Conservation (phyloP, 2,329 filamentous ascomycete genomes). For the Pyrenophora teres region DNA sequence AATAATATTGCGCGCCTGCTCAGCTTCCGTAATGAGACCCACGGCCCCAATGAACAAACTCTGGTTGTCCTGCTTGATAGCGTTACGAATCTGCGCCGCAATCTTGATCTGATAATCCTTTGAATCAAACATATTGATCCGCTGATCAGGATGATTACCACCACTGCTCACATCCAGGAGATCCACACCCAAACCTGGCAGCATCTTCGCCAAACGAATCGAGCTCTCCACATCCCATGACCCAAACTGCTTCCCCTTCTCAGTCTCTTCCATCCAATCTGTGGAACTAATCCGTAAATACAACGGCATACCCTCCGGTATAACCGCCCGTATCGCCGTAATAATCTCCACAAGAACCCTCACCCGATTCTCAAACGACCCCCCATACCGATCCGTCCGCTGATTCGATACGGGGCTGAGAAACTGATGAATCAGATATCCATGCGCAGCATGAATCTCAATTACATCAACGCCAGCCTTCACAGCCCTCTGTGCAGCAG, state of each 20-base stretch:
- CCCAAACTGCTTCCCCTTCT: constrained; percentile 34
- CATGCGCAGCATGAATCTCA: constrained; percentile 53
- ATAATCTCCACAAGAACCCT: constrained; percentile 50
- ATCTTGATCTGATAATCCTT: constrained; percentile 58
- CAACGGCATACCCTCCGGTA: constrained; percentile 43
- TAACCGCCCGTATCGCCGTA: constrained; percentile 39
- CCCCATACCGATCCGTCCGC: constrained; percentile 51
- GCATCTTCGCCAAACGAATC: constrained; percentile 47
- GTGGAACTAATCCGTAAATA: constrained; percentile 45
- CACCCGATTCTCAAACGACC: constrained; percentile 48
- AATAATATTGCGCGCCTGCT: constrained; percentile 56
- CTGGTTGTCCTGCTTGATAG: constrained; percentile 41
- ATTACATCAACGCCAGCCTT: constrained; percentile 46
- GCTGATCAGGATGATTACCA: constrained; percentile 52
- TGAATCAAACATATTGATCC: constrained; percentile 47
- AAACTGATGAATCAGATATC: constrained; percentile 52
- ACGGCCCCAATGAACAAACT: constrained; percentile 58
- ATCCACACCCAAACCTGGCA: constrained; percentile 51
- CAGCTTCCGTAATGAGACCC: constrained; percentile 59
- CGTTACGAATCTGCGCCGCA: constrained; percentile 53
- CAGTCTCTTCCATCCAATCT: constrained; percentile 46
- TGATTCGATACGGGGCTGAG: constrained; percentile 49
- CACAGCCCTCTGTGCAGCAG: constrained; percentile 44
- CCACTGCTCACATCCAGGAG: constrained; percentile 54
- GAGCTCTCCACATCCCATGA: constrained; percentile 51